These are phyloP conservation scores for Tylopilus plumbeoviolaceoides DNA, from an alignment of 768 basidiomycete genomes.

Conservation along the genomic window DNA sequence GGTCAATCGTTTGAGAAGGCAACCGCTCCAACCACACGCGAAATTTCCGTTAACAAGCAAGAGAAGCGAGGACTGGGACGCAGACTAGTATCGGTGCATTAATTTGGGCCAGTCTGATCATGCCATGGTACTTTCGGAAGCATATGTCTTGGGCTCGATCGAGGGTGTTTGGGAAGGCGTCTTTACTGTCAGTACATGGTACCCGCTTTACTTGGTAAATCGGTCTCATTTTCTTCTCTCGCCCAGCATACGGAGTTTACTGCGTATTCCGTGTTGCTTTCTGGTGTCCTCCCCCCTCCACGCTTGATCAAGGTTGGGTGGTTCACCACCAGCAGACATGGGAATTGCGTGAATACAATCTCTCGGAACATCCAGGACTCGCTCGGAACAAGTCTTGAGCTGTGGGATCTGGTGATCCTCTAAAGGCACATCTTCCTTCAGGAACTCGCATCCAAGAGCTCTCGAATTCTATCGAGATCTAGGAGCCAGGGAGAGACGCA, in stretches of 20 bases:
- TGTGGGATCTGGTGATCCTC: conserved; percentile 55
- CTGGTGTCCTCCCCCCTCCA: conserved; percentile 59
- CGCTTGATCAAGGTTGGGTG: conserved; percentile 69
- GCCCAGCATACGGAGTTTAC: conserved; percentile 78
- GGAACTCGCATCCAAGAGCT: conserved; percentile 49
- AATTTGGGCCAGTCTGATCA: conserved; percentile 33
- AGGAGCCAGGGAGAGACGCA: conserved; percentile 37
- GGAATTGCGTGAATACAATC: conserved; percentile 77
- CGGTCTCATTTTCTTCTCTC: not conserved
- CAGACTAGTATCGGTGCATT: conserved; percentile 62
- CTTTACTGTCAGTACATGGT: conserved; percentile 55
- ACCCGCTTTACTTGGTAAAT: not conserved
- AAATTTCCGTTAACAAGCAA: conserved; percentile 10
- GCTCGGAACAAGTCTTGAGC: conserved; percentile 22
- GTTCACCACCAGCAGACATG: conserved; percentile 88
- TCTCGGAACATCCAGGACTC: conserved; percentile 34
- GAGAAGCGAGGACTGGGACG: conserved; percentile 58
- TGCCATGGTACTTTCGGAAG: conserved; percentile 35
- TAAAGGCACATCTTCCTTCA: conserved; percentile 57
- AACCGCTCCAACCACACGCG: conserved; percentile 14
- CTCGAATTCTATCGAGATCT: conserved; percentile 44
- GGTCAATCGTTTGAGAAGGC: not conserved
- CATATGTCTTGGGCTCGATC: conserved; percentile 62
- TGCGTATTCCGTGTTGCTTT: conserved; percentile 74
- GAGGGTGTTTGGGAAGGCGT: conserved; percentile 80